Evolutionary conservation across 225 moss, liverwort and hornwort species (phyloP), one percentile per base, ranked within the genome.

Genomic region (Marchantia polymorpha): DNA sequence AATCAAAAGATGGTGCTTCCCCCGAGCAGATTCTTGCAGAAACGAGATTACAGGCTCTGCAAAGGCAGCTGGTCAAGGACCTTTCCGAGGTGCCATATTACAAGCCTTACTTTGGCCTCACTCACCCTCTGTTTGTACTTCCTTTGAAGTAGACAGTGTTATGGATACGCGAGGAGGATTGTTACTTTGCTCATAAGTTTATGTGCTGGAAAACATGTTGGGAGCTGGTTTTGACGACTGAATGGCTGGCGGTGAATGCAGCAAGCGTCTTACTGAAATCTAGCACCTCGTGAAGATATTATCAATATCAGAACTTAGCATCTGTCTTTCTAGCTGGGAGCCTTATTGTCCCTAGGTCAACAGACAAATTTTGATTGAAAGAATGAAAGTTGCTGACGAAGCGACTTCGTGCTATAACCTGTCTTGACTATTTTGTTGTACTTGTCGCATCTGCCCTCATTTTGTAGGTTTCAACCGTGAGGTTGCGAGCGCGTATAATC

Each of bases 21-120:
- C 97, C 97, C 66, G 97, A 99, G 84, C 97, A 99, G 82, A 92
- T 99, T 78, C 25, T 94, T 72, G 95, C 95, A 66, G 97, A 99
- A 83, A 99, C 92, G 22, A 89, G 96, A 64, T 87, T 96, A 79
- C 93, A 92, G 81, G 86, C 91, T 20, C 82, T 96, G 84, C 96
- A 94, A 83, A 87, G 91, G 77, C 84, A 90, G 55, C 89, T 99
- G 75, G 90, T 95, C 19, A 91, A 84, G 86, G 92, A 93, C 84
- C 90, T 99, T 47, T 81, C 78, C 25, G 92, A 92, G 97, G 97
- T 96, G 60, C 53, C 50, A 39, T 49, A 15, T 50, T 68, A 67
- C 67, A 12, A 14, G n/a, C 23, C 67, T 67, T 67, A 67, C 25
- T 26, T 7, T 65, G 65, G 4, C 6, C 3, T 61, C n/a, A 61